Conservation (phyloP, 139 green algal genomes). For the Chloropicon primus region DNA sequence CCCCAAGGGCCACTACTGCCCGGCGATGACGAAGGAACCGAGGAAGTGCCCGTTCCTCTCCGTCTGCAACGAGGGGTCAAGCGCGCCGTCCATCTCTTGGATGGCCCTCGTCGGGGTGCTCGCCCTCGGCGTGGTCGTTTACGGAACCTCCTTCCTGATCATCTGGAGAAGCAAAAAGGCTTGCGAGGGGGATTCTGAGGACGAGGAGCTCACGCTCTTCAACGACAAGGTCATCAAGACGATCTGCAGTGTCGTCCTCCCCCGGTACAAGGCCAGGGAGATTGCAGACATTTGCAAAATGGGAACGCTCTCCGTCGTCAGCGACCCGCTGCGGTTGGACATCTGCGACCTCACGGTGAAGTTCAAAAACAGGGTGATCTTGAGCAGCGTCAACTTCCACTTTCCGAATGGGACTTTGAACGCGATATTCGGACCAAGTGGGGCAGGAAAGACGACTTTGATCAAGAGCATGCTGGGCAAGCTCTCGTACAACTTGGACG, state of each 20-base stretch:
- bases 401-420: neutral
- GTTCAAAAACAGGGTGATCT: neutral
- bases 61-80: neutral
- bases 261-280: neutral
- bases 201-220: neutral
- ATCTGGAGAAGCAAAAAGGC: neutral
- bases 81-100: neutral
- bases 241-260: neutral
- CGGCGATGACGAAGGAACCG: neutral
- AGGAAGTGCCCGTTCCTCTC: neutral
- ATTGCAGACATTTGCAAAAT: neutral
- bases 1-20: neutral
- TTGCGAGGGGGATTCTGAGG: neutral
- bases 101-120: neutral
- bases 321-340: neutral
- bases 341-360: neutral
- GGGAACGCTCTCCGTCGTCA: neutral
- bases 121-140: neutral
- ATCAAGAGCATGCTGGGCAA: slow-evolving; percentile 44
- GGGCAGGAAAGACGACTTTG: slow-evolving; percentile 53
- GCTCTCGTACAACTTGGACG: neutral
- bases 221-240: neutral
- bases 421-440: slow-evolving; percentile 17
- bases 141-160: neutral
- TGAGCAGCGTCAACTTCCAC: neutral